A percentile compares a stretch with the other conserved stretches of the same genome.
Evolutionary conservation across 129 eudicot genomes (phyloP).

Genomic region (Smallanthus sonchifolius): DNA sequence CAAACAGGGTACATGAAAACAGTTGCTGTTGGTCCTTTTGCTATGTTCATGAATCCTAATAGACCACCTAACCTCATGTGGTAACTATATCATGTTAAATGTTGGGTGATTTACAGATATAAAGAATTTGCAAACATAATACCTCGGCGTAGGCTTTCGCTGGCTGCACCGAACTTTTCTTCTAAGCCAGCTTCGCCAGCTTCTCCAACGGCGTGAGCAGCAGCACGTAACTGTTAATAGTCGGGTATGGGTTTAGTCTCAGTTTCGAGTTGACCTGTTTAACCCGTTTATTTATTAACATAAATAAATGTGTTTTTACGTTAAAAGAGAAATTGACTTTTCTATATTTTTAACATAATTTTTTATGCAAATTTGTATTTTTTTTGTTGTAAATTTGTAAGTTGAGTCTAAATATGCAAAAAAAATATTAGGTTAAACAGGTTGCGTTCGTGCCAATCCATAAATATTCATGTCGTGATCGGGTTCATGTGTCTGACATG

Average conservation of each 20-base stretch:
- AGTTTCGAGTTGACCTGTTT: no score
- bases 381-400: no score
- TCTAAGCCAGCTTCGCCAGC: slow-evolving; percentile 72
- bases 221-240: slow-evolving; percentile 59
- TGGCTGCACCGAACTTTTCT: slow-evolving; percentile 73
- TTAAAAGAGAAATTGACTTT: no score
- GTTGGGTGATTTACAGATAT: slow-evolving; percentile 35
- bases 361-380: no score
- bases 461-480: not conserved
- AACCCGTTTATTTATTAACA: no score
- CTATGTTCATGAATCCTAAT: slow-evolving; percentile 14
- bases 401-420: no score
- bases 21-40: not conserved
- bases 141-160: slow-evolving; percentile 84
- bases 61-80: slow-evolving; percentile 12
- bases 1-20: not conserved
- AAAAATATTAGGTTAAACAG: not conserved
- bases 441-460: not conserved
- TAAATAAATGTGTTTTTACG: no score
- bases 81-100: slow-evolving; percentile 8
- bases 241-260: no score
- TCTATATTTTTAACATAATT: no score
- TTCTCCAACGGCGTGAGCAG: slow-evolving; percentile 93
- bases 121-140: slow-evolving; percentile 95
- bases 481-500: not conserved